Evolutionary conservation across 2,329 filamentous ascomycete genomes (phyloP), one percentile per base, ranked within the genome.

Genomic region (Lecanicillium sp.): DNA sequence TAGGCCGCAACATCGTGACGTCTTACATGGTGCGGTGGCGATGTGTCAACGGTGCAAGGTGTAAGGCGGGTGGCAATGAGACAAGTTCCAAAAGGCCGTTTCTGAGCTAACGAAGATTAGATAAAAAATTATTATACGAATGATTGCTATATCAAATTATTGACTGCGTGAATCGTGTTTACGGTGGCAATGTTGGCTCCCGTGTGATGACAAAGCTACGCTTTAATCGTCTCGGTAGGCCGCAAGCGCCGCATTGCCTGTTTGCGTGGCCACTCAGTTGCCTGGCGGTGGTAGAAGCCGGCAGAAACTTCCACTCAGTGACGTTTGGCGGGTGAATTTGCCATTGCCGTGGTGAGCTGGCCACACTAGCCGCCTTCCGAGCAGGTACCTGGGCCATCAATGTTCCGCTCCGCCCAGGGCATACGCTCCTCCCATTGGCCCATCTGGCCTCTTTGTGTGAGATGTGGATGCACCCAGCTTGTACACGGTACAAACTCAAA

Each of bases 341-440:
- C 22, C 22, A 25, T 25, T 25, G 22, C 22, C 22, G 22, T 25
- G 22, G 22, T 11, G 22, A 25, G 27, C 22, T 35, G 22, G 22
- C 22, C n/a, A n/a, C 25, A 33, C 37, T 18, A 19, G 30, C 32
- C 22, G 29, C 37, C 33, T 19, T 9, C 17, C 33, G 11, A 12
- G n/a, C 32, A n/a, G 16, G 35, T 34, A 13, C 25, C 31, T 47
- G 60, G 46, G 59, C 49, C 47, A 62, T 55, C 40, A 46, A 60
- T 64, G 41, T 56, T 63, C 60, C 60, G 60, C 40, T 45, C 57
- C 48, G 35, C 29, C 31, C 46, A 51, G 43, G 48, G 48, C 47
- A 43, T 47, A 5, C 35, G 43, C 49, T 49, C 47, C 47, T 58
- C 50, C 56, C 52, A 63, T 63, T 63, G 59, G 59, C 49, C 40